Conservation (phyloP, 805 yeast genomes). For the Starmera quercuum region DNA sequence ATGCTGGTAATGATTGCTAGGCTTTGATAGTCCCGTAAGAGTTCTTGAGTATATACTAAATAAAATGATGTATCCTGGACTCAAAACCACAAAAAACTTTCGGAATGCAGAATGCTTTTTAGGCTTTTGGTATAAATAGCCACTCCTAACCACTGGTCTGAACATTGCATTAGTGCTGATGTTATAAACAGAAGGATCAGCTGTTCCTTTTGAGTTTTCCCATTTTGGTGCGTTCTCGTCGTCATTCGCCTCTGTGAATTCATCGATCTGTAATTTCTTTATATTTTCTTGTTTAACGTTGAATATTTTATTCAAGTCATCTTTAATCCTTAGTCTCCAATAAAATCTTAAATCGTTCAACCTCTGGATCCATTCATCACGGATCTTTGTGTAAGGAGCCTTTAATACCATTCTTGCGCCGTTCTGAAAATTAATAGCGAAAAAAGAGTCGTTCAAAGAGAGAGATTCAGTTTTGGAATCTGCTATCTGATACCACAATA, state of each 20-base stretch:
- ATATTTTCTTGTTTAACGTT: conserved; percentile 38
- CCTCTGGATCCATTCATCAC: conserved; percentile 63
- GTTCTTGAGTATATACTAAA: conserved; percentile 46
- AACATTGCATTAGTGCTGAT: conserved; percentile 52
- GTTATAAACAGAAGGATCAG: conserved; percentile 47
- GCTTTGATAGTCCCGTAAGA: conserved; percentile 34
- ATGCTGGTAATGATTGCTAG: conserved; percentile 42
- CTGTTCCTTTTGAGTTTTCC: conserved; percentile 43
- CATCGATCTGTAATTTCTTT: conserved; percentile 39
- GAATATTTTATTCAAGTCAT: conserved; percentile 31
- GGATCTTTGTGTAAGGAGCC: conserved; percentile 39
- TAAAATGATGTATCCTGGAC: conserved; percentile 62
- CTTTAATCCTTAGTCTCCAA: conserved; percentile 46
- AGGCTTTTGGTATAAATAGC: conserved; percentile 61
- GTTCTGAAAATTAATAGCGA: conserved; percentile 42
- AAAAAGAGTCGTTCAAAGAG: conserved; percentile 35
- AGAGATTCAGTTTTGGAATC: conserved; percentile 12
- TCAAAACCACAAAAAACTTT: conserved; percentile 52
- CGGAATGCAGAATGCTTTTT: conserved; percentile 62
- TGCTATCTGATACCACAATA: conserved; percentile 20
- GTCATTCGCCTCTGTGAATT: conserved; percentile 47
- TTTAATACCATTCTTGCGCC: conserved; percentile 43
- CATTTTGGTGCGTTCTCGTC: conserved; percentile 40
- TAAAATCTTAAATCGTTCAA: conserved; percentile 38
- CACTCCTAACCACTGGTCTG: conserved; percentile 54